These are phyloP conservation scores for Dryas integrifolia DNA, from an alignment of 331 rosid genomes.

Conservation along the genomic window DNA sequence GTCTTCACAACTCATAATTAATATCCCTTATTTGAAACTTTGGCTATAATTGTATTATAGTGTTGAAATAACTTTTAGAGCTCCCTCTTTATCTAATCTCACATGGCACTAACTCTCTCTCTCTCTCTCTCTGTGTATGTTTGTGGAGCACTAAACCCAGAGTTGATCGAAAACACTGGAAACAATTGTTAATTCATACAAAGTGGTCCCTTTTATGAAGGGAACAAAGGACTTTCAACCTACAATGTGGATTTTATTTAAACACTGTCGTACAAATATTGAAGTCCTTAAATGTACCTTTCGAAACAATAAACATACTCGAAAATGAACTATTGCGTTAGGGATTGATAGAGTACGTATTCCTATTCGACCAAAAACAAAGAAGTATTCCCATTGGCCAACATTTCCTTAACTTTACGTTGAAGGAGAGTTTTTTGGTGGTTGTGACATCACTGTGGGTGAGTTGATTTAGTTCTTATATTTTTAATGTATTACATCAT, in stretches of 20 bases:
- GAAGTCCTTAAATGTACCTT: conserved; percentile 67
- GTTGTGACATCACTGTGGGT: conserved; percentile 97
- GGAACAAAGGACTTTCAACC: conserved; percentile 86
- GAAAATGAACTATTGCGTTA: conserved; percentile 82
- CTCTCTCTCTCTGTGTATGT: not conserved
- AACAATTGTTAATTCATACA: conserved; percentile 71
- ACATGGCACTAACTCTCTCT: not conserved
- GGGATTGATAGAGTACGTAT: conserved; percentile 75
- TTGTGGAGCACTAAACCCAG: conserved; percentile 67
- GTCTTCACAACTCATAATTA: no score
- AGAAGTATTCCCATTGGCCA: conserved; percentile 60
- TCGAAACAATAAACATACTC: conserved; percentile 67
- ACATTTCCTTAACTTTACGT: conserved; percentile 94
- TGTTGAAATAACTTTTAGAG: not conserved
- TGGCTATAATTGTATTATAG: not conserved
- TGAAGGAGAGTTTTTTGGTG: conserved; percentile 97
- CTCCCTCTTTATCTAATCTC: not conserved
- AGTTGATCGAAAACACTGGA: conserved; percentile 77
- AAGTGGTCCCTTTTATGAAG: conserved; percentile 88
- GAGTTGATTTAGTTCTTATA: conserved; percentile 21
- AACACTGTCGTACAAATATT: conserved; percentile 87
- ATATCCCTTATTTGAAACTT: not conserved
- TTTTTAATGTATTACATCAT: not conserved
- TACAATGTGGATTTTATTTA: conserved; percentile 73
- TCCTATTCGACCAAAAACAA: no score